phyloP scores from a whole-genome alignment of 164 flowering plant species.

The Paratinospora sagittata region DNA sequence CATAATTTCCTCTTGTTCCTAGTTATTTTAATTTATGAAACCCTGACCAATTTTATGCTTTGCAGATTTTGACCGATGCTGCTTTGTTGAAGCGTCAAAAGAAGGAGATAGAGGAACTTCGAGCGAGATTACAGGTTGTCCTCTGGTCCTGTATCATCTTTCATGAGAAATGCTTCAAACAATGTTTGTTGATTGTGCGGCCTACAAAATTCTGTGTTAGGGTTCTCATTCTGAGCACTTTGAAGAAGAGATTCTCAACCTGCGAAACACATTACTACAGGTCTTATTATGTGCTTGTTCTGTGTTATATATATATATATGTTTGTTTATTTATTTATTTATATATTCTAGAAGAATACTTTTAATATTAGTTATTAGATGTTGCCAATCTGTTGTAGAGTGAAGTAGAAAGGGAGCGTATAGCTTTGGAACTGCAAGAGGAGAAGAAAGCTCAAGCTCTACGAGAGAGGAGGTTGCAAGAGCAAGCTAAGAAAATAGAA shows the following conservation, averaged over 20 bases:
- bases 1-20: not conserved
- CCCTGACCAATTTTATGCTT: slow-evolving; percentile 2
- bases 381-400: slow-evolving; percentile 35
- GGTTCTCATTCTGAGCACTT: slow-evolving; percentile 83
- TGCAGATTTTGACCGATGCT: slow-evolving; percentile 92
- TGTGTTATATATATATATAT: too few relatives aligned
- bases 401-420: slow-evolving; percentile 92
- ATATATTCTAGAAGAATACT: not conserved
- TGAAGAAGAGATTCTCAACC: slow-evolving; percentile 76
- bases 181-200: not conserved
- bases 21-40: not conserved
- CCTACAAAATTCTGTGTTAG: slow-evolving; percentile 26
- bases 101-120: slow-evolving; percentile 93
- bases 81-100: slow-evolving; percentile 95
- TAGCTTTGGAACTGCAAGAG: slow-evolving; percentile 87
- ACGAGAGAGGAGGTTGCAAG: slow-evolving; percentile 67
- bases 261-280: slow-evolving; percentile 84
- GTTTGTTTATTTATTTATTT: too few relatives aligned
- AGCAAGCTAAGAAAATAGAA: slow-evolving; percentile 82
- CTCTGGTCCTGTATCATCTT: not conserved
- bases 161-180: not conserved
- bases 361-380: not conserved
- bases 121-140: slow-evolving; percentile 80
- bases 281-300: slow-evolving; percentile 25
- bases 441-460: slow-evolving; percentile 90